These are phyloP conservation scores for Penicillium maclennaniae DNA, from an alignment of 495 filamentous ascomycete genomes.

Conservation along the genomic window DNA sequence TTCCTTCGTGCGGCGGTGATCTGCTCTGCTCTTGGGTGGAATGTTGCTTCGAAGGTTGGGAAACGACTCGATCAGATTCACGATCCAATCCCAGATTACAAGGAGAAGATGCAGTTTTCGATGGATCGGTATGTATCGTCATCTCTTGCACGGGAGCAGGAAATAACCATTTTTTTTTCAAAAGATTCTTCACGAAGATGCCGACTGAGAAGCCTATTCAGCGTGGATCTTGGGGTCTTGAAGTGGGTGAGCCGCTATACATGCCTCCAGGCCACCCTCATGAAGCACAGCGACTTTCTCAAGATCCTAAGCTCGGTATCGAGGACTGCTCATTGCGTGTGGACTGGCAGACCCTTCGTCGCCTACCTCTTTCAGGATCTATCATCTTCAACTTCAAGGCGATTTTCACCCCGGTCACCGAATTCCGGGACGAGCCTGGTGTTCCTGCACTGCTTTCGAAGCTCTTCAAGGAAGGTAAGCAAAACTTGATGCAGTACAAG, in stretches of 20 bases:
- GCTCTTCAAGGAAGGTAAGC: conserved; percentile 69
- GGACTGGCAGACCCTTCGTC: conserved; percentile 87
- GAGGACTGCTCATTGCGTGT: conserved; percentile 71
- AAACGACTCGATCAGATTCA: conserved; percentile 73
- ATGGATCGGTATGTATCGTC: conserved; percentile 67
- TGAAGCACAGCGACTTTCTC: conserved; percentile 50
- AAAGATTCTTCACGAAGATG: conserved; percentile 76
- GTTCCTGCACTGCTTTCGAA: conserved; percentile 66
- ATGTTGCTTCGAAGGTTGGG: conserved; percentile 71
- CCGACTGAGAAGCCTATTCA: conserved; percentile 74
- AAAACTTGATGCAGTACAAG: conserved; percentile 77
- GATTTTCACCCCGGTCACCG: conserved; percentile 71
- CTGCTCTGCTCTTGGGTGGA: conserved; percentile 81
- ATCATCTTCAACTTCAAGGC: conserved; percentile 92
- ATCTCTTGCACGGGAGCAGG: background rate
- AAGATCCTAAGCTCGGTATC: conserved; percentile 53
- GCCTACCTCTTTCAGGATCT: conserved; percentile 70
- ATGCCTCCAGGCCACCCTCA: conserved; percentile 74
- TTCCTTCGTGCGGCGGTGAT: conserved; percentile 74
- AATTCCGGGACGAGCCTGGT: conserved; percentile 71
- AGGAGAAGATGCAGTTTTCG: conserved; percentile 83
- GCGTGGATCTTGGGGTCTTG: conserved; percentile 83
- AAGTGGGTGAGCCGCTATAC: conserved; percentile 73
- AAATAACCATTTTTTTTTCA: background rate
- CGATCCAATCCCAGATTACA: conserved; percentile 76